Evolutionary conservation across 2,329 filamentous ascomycete genomes (phyloP).

Genomic region (Escovopsis sp.): DNA sequence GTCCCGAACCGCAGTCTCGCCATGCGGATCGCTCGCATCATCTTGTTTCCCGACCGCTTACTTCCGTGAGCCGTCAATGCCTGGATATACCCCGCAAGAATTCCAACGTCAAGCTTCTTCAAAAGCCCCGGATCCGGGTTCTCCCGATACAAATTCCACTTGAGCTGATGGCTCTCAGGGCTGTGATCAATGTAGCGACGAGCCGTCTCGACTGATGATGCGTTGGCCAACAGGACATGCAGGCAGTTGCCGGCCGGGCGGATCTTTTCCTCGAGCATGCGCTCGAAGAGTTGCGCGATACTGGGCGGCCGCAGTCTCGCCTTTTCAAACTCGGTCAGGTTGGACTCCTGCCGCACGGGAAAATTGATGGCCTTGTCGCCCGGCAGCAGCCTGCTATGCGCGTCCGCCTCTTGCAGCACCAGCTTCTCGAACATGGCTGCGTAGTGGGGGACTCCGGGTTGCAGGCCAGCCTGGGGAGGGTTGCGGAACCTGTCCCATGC

Average conservation of each 20-base stretch:
- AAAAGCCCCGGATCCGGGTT: slow-evolving; percentile 12
- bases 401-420: slow-evolving; percentile 17
- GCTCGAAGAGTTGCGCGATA: slow-evolving; percentile 40
- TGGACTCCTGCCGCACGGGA: slow-evolving; percentile 24
- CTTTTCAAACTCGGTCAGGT: slow-evolving; percentile 49
- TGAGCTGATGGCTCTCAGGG: slow-evolving; percentile 5
- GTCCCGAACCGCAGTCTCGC: slow-evolving; percentile 12
- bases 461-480: slow-evolving; percentile 18
- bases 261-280: slow-evolving; percentile 38
- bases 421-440: slow-evolving; percentile 47
- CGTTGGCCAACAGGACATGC: slow-evolving; percentile 38
- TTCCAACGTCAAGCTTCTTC: slow-evolving; percentile 12
- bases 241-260: slow-evolving; percentile 36
- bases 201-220: slow-evolving; percentile 31
- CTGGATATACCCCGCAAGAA: slow-evolving; percentile 37
- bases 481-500: slow-evolving; percentile 39
- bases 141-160: slow-evolving; percentile 9
- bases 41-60: slow-evolving; percentile 10
- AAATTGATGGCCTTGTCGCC: slow-evolving; percentile 45
- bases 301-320: slow-evolving; percentile 46
- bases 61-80: slow-evolving; percentile 12
- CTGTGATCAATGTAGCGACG: slow-evolving; percentile 36
- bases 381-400: slow-evolving; percentile 25
- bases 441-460: slow-evolving; percentile 33
- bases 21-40: slow-evolving; percentile 19